Evolutionary conservation across 331 rosid species (phyloP), one percentile per base, ranked within the genome.

Genomic region (Ulmus americana): DNA sequence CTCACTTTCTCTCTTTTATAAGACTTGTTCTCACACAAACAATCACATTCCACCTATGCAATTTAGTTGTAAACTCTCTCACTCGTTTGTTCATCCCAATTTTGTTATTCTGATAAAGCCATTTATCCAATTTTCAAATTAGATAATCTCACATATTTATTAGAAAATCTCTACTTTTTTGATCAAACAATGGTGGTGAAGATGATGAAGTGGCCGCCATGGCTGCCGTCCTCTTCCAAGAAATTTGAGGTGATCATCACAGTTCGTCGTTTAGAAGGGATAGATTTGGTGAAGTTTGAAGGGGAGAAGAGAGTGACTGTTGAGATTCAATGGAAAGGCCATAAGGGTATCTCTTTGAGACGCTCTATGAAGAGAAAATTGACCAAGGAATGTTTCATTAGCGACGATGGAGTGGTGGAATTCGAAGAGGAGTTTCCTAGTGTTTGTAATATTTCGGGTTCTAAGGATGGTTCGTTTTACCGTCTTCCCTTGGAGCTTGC

Each of bases 261-360:
- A 12, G 2, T 72, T 10, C 45, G 65, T 8, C 55, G 68, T 1
- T 9, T 77, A 8, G 62, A 68, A 43, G 68, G 72, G 4, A 35
- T 58, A 58, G 22, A 39, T 39, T 18, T 22, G 10, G 49, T 41
- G 15, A 2, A 43, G 38, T 15, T 53, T 15, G 44, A 47, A 5
- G 38, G 43, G 14, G 42, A 40, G 45, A 56, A 39, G 3, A 40
- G 71, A 52, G 64, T 57, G 6, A 9, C 22, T 14, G 64, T 77
- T 39, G 82, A 72, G 58, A 20, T 72, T 20, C 70, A 55, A 11
- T 77, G 82, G 82, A 77, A 72, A 63, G 81, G 81, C 12, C 81
- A 66, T 15, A 77, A 71, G 41, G 76, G 72, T 28, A 41, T 61
- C 58, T 58, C 61, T 6, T 54, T 73, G 63, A 52, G 70, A 56